phyloP scores from a whole-genome alignment of 2,329 filamentous ascomycete genomes.

The Aspergillus fructus region DNA sequence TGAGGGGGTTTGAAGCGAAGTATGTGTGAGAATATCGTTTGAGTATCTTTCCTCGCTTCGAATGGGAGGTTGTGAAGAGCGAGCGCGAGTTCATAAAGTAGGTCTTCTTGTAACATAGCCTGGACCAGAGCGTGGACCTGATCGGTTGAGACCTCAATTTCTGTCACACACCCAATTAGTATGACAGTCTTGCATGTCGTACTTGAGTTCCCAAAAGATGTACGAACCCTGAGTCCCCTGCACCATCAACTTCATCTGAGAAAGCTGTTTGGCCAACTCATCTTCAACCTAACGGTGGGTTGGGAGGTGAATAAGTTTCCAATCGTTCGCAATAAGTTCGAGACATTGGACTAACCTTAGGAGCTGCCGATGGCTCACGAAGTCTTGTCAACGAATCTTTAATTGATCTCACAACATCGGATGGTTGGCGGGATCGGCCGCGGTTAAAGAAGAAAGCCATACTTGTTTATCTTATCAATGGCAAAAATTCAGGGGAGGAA shows the following conservation, averaged over 20 bases:
- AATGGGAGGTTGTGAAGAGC: conserved; percentile 86
- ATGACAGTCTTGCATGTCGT: background rate
- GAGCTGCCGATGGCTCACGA: conserved; percentile 55
- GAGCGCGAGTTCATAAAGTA: conserved; percentile 79
- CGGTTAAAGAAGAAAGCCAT: conserved; percentile 73
- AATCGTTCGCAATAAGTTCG: conserved; percentile 2
- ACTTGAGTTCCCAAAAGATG: background rate
- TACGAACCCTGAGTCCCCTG: conserved; percentile 84
- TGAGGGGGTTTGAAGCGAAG: conserved; percentile 78
- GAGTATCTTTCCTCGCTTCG: conserved; percentile 92
- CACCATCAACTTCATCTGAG: conserved; percentile 87
- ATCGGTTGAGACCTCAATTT: conserved; percentile 81
- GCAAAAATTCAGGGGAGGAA: conserved; percentile 10
- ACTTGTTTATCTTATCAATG: conserved; percentile 17
- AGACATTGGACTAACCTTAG: conserved; percentile 51
- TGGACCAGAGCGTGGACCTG: conserved; percentile 84
- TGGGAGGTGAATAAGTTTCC: conserved; percentile 18
- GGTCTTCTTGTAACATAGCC: conserved; percentile 82
- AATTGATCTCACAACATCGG: conserved; percentile 62
- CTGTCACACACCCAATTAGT: conserved; percentile 46
- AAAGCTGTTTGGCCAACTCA: conserved; percentile 79
- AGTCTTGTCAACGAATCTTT: conserved; percentile 64
- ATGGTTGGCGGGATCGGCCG: conserved; percentile 59
- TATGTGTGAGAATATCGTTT: conserved; percentile 92
- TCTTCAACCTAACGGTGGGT: conserved; percentile 66